A percentile compares a stretch with the other conserved stretches of the same genome.
These are phyloP conservation scores for Alternaria infectoria DNA, from an alignment of 2,329 filamentous ascomycete species.

Conservation along the genomic window DNA sequence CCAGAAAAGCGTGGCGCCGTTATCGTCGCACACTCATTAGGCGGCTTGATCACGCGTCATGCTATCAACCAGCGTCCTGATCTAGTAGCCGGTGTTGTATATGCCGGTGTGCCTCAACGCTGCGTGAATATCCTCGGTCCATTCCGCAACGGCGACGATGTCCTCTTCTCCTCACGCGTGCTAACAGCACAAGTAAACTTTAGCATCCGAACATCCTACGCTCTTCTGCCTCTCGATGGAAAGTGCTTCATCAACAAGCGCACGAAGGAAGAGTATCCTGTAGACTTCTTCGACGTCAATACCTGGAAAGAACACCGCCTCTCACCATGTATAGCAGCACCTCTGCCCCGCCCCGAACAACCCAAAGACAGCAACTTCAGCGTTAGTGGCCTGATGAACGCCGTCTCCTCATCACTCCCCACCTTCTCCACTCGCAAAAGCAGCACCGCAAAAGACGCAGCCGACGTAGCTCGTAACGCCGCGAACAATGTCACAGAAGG, in stretches of 20 bases:
- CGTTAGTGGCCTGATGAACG: conserved; percentile 53
- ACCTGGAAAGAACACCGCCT: conserved; percentile 80
- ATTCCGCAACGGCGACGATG: conserved; percentile 88
- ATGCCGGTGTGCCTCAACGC: conserved; percentile 81
- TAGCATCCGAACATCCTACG: conserved; percentile 83
- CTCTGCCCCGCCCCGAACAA: conserved; percentile 63
- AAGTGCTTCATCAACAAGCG: conserved; percentile 85
- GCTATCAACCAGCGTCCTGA: conserved; percentile 85
- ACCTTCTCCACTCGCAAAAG: conserved; percentile 44
- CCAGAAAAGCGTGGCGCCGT: conserved; percentile 70
- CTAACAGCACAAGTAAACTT: conserved; percentile 94
- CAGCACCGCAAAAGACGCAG: conserved; percentile 24
- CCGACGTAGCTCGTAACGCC: conserved; percentile 33
- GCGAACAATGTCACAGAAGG: conserved; percentile 37
- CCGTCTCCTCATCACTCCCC: conserved; percentile 56
- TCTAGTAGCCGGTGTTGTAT: conserved; percentile 84
- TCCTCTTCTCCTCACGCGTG: conserved; percentile 85
- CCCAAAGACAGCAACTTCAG: conserved; percentile 47
- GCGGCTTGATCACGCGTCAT: conserved; percentile 85
- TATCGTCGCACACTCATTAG: conserved; percentile 85
- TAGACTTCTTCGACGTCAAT: conserved; percentile 82
- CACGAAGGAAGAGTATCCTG: conserved; percentile 78
- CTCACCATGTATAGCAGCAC: conserved; percentile 76
- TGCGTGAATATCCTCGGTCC: conserved; percentile 93
- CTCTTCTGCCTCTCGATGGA: conserved; percentile 83